Evolutionary conservation across 345 rosid species (phyloP).

Genomic region (sweet orange (Citrus sinensis)): DNA sequence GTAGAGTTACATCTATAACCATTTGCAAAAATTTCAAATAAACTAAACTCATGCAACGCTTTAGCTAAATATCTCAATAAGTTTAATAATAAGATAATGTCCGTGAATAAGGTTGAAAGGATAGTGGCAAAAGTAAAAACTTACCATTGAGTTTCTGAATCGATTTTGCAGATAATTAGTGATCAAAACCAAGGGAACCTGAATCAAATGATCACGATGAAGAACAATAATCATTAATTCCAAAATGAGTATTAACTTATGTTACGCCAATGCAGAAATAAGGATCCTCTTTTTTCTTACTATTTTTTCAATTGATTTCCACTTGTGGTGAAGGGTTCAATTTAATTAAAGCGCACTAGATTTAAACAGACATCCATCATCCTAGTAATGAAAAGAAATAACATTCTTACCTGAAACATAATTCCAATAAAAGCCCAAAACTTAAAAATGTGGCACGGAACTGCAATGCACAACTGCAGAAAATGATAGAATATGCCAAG

Average conservation of each 20-base stretch:
- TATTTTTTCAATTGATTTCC: background rate
- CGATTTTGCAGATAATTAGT: conserved; percentile 74
- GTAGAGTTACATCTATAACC: background rate
- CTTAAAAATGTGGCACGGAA: conserved; percentile 92
- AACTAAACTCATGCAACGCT: background rate
- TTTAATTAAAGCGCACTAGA: background rate
- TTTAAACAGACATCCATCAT: background rate
- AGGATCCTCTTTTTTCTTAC: background rate
- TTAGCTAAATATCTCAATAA: background rate
- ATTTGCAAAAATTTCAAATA: background rate
- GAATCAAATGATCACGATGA: conserved; percentile 11
- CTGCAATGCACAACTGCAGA: conserved; percentile 85
- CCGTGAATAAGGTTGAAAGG: background rate
- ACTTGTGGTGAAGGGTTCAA: background rate
- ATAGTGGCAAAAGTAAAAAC: background rate
- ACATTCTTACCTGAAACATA: conserved; percentile 77
- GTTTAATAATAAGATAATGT: background rate
- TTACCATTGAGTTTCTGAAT: conserved; percentile 78
- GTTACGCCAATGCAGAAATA: background rate
- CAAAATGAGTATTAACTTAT: background rate
- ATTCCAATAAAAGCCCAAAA: conserved; percentile 95
- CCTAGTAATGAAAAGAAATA: conserved; percentile 2
- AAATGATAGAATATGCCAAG: background rate
- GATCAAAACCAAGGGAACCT: conserved; percentile 88
- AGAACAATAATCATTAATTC: conserved; percentile 1